Evolutionary conservation across 768 basidiomycete genomes (phyloP).

Genomic region (Suillus subluteus): DNA sequence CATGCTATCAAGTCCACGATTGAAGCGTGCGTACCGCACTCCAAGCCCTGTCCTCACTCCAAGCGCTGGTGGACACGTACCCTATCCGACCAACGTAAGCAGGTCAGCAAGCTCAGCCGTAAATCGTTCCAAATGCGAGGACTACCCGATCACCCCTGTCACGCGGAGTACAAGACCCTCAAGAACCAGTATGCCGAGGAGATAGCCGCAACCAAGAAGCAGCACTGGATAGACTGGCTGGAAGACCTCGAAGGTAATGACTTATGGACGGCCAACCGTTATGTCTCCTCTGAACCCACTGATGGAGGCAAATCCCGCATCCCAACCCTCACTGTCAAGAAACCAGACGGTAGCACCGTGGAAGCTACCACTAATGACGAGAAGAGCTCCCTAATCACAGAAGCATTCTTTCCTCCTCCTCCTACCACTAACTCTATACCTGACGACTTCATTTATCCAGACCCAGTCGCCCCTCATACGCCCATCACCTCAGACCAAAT

Average conservation of each 20-base stretch:
- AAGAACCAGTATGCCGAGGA: constrained; percentile 21
- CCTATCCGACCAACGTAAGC: constrained; percentile 23
- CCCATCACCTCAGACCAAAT: constrained; percentile 26
- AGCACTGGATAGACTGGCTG: constrained; percentile 27
- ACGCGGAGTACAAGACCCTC: constrained; percentile 17
- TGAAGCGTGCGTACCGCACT: constrained; percentile 20
- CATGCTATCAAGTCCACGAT: constrained; percentile 14
- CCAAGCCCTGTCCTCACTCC: constrained; percentile 22
- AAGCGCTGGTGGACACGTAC: constrained; percentile 41
- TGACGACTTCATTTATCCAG: constrained; percentile 28
- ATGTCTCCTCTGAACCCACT: constrained; percentile 16
- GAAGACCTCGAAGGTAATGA: constrained; percentile 18
- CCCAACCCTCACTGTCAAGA: background rate
- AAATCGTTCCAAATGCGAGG: constrained; percentile 12
- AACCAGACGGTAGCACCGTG: constrained; percentile 30
- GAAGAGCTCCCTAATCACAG: background rate
- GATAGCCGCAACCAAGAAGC: constrained; percentile 23
- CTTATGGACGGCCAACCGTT: constrained; percentile 28
- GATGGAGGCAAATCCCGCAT: background rate
- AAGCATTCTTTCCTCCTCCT: background rate
- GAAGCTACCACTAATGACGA: constrained; percentile 35
- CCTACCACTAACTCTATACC: background rate
- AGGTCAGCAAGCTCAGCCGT: constrained; percentile 19
- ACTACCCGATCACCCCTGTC: constrained; percentile 25
- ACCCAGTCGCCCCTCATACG: constrained; percentile 19